These are phyloP conservation scores for Colletotrichum cordylinicola DNA, from an alignment of 2,329 filamentous ascomycete species.

Conservation along the genomic window DNA sequence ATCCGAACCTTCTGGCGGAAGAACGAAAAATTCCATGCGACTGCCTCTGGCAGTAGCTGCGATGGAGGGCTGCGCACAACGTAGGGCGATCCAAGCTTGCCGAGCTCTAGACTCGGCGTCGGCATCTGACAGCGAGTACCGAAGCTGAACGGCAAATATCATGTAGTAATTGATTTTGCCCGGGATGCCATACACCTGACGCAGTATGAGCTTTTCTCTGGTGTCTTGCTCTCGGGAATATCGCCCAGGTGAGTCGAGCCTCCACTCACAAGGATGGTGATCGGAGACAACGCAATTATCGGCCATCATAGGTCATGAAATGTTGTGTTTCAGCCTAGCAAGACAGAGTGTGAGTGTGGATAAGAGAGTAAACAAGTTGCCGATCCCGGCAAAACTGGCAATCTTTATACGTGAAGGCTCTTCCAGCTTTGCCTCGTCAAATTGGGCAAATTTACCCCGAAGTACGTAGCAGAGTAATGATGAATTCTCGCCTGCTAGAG, in stretches of 20 bases:
- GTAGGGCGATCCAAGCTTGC: background rate
- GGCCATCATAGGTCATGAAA: background rate
- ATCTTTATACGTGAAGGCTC: background rate
- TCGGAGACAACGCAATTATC: background rate
- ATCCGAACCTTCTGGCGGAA: background rate
- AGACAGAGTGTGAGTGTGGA: background rate
- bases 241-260: background rate
- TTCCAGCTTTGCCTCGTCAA: background rate
- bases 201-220: background rate
- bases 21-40: background rate
- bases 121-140: background rate
- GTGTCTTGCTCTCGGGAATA: background rate
- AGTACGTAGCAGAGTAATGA: background rate
- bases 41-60: background rate
- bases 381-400: background rate
- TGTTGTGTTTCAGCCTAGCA: background rate
- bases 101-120: background rate
- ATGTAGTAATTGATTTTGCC: background rate
- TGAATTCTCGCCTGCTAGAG: background rate
- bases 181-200: background rate
- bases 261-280: background rate
- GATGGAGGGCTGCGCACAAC: conserved; percentile 1
- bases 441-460: background rate
- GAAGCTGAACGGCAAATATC: background rate
- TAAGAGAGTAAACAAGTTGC: background rate